Evolutionary conservation across 23 red algal species (phyloP), one percentile per base, ranked within the genome.

Genomic region (Gracilaria gracilis): DNA sequence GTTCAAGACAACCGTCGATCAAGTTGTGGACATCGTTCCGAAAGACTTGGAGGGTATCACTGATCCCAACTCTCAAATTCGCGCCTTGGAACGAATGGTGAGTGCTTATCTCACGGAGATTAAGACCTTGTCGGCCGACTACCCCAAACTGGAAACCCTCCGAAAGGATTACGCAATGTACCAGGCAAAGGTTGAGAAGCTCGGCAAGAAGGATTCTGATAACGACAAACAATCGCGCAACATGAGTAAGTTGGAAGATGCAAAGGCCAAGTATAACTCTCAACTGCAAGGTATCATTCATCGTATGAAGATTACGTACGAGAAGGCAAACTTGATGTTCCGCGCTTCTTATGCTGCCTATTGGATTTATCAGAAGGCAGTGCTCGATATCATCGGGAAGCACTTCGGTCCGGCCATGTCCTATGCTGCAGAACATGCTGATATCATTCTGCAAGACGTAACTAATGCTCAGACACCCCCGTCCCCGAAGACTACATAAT

Each of bases 81-180:
- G 46, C 24, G 21, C 75, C 31, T 78, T 94, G 16, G 83, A 81
- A 24, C 70, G 75, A 8, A 88, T 79, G 48, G 92, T 94, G 13
- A 32, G 83, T 3, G 72, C 70, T n/a, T 94, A 94, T 46, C 61
- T 94, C 58, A 76, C 70, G 0, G 83, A 94, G 57, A 87, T 94
- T n/a, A 80, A 88, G 19, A 61, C 21, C 25, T 58, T 94, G 39
- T 34, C 69, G 2, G 76, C 32, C 11, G 74, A 81, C 11, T 88
- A 94, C 47, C 59, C 49, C 11, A 87, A 75, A 35, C 62, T 88
- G 23, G 71, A 82, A 0, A 76, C 57, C 14, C 53, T 75, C 3
- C 75, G 79, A 33, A 80, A 79, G 59, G 92, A 94, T 36, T 86
- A 87, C 42, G 92, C 73, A 39, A 86, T 86, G 92, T 94, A 94